Evolutionary conservation across 2,329 filamentous ascomycete species (phyloP).

Genomic region (Sclerotiophoma versabilis): DNA sequence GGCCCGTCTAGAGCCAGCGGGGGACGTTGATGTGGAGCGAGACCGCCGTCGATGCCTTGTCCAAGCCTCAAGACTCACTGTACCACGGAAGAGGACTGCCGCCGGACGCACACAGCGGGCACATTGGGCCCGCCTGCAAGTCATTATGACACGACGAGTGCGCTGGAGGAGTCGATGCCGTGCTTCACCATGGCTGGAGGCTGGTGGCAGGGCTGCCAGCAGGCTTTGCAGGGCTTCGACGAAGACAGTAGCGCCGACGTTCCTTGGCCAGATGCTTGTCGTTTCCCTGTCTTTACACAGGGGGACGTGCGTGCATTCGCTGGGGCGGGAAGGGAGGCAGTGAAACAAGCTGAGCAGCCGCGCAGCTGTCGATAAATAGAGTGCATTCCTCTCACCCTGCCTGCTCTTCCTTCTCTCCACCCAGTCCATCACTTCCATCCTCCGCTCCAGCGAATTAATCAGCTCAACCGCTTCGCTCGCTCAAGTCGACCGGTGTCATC

Average conservation of each 20-base stretch:
- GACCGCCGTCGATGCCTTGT: background rate
- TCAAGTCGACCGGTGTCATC: conserved; percentile 15
- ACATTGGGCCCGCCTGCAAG: conserved; percentile 3
- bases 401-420: conserved; percentile 8
- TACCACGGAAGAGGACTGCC: conserved; percentile 3
- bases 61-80: conserved; percentile 4
- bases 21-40: conserved; percentile 2
- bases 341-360: conserved; percentile 14
- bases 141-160: conserved; percentile 6
- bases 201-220: conserved; percentile 1
- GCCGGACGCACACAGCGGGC: background rate
- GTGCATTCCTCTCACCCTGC: conserved; percentile 21
- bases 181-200: conserved; percentile 1
- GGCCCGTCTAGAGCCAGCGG: background rate
- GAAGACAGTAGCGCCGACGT: background rate
- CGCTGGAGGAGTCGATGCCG: conserved; percentile 1
- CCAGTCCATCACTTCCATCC: conserved; percentile 4
- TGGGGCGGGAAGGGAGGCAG: conserved; percentile 15
- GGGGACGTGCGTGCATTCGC: conserved; percentile 11
- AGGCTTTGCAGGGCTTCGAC: conserved; percentile 11
- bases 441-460: background rate
- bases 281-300: conserved; percentile 12
- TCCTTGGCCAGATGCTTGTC: conserved; percentile 16
- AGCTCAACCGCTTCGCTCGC: background rate
- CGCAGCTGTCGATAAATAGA: conserved; percentile 21